Conservation (phyloP, 2,329 filamentous ascomycete species). For the Neoscytalidium dimidiatum region DNA sequence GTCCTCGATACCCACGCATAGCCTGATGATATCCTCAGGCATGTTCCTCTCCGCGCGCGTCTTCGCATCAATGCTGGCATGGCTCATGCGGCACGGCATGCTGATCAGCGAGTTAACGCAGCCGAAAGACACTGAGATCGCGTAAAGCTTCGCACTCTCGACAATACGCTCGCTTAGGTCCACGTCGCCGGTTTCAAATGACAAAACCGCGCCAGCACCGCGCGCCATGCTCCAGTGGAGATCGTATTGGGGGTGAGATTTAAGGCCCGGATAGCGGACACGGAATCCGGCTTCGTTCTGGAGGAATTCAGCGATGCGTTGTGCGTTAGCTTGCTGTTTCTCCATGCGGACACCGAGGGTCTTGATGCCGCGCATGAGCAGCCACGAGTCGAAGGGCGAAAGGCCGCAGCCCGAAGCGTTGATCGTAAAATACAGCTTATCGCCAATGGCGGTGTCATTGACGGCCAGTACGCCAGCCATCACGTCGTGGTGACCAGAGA, state of each 20-base stretch:
- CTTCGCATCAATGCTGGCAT: constrained; percentile 96
- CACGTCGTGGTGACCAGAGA: constrained; percentile 96
- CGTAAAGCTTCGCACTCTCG: constrained; percentile 87
- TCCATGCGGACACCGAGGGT: constrained; percentile 98
- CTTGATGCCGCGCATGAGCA: constrained; percentile 94
- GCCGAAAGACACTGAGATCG: constrained; percentile 95
- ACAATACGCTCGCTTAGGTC: constrained; percentile 87
- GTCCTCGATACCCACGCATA: constrained; percentile 97
- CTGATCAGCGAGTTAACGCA: constrained; percentile 98
- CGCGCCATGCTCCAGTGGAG: constrained; percentile 95
- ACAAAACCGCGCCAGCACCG: constrained; percentile 89
- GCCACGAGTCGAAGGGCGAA: constrained; percentile 92
- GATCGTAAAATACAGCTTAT: constrained; percentile 95
- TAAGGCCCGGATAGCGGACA: constrained; percentile 90
- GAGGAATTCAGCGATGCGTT: constrained; percentile 87
- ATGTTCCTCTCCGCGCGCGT: constrained; percentile 83
- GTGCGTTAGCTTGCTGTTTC: constrained; percentile 92
- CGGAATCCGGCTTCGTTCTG: constrained; percentile 82
- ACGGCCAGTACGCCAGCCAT: constrained; percentile 97
- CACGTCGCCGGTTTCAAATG: constrained; percentile 91
- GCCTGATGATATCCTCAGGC: constrained; percentile 93
- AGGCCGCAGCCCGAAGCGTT: constrained; percentile 94
- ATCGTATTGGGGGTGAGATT: constrained; percentile 94
- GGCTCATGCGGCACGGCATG: constrained; percentile 99
- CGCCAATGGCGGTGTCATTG: constrained; percentile 78